Evolutionary conservation across 2,329 filamentous ascomycete species (phyloP), one percentile per base, ranked within the genome.

Genomic region (Aspergillus sp.): DNA sequence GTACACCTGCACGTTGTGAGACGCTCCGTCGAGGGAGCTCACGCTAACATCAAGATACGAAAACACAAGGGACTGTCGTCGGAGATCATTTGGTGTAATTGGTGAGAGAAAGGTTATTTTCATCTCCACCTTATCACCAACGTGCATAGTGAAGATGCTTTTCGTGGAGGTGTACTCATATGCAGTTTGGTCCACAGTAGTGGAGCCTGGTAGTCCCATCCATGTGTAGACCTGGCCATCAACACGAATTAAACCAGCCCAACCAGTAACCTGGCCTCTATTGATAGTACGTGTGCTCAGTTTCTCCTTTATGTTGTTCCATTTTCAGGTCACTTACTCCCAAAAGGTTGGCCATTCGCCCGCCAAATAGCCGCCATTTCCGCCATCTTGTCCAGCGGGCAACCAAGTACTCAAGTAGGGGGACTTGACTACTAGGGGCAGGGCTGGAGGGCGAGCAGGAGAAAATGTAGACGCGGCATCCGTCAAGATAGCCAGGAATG

Each of bases 341-440:
- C 87, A 91, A 64, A 90, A 90, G 1, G 77, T 79, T 1, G 88
- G 83, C 87, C 87, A 92, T 67, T 85, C 74, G 2, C 88, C 88
- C 0, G 88, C 83, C 31, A 92, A 79, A 58, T 88, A 83, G 1
- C 87, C 87, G 35, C 86, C 86, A 67, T 87, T 84, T 9, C 84
- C 82, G 21, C 82, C 84, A 69, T 86, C 80, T 27, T 77, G 83
- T 1, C 86, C 87, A 9, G 82, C 86, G 57, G 83, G 75, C 43
- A 88, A 79, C 87, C 88, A 91, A 14, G 86, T 84, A 68, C 84
- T 91, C 15, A 93, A 74, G 64, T 93, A 93, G 0, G 90, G 90
- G 9, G 86, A 88, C 61, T 85, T 86, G 45, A 93, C 90, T 44
- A 89, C 89, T 35, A 93, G 74, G 12, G 90, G 90, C 27, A 90